phyloP scores from a whole-genome alignment of 2,329 filamentous ascomycete genomes.

The Sporothrix luriei region DNA sequence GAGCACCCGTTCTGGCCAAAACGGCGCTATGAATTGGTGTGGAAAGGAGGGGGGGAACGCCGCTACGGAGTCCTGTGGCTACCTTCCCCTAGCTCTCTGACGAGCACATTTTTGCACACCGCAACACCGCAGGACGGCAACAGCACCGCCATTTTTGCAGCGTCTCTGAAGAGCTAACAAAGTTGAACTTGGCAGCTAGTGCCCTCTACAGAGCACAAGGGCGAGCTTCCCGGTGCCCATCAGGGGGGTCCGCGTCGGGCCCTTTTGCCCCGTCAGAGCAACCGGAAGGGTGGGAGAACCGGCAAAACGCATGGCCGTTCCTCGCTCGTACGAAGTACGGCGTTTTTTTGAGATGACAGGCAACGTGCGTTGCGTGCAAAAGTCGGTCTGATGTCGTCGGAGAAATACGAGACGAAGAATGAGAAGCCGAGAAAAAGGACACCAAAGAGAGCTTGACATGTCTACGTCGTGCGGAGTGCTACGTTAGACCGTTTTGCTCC shows the following conservation, averaged over 20 bases:
- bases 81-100: slow-evolving; percentile 4
- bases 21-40: slow-evolving; percentile 6
- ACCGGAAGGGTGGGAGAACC: background rate
- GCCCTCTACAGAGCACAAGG: slow-evolving; percentile 10
- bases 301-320: background rate
- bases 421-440: background rate
- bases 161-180: no score
- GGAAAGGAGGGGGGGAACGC: background rate
- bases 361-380: background rate
- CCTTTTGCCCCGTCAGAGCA: background rate
- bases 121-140: background rate
- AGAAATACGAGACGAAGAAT: background rate
- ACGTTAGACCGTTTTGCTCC: background rate
- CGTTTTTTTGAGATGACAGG: background rate
- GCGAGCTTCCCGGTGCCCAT: background rate
- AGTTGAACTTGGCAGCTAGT: slow-evolving; percentile 27
- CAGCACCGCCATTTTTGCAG: background rate
- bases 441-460: slow-evolving; percentile 3
- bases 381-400: background rate
- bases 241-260: background rate
- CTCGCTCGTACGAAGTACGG: no score
- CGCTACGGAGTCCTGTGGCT: background rate
- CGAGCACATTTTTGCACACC: slow-evolving; percentile 4
- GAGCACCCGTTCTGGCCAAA: background rate
- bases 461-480: no score